Evolutionary conservation across 164 flowering plant genomes (phyloP).

Genomic region (Vitis labrusca): DNA sequence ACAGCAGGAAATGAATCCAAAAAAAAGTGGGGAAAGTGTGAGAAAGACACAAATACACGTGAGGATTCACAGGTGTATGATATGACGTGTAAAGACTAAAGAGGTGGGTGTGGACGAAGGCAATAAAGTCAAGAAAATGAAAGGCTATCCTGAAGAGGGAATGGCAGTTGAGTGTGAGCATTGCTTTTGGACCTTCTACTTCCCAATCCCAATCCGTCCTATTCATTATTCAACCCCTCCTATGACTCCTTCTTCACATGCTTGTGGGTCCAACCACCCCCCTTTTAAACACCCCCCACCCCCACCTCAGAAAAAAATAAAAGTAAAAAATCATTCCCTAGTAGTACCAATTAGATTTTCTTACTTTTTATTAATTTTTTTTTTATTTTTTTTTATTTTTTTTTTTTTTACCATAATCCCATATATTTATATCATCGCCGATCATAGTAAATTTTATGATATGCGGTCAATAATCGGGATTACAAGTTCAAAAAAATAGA

Average conservation of each 20-base stretch:
- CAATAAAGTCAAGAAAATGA: slow-evolving; percentile 35
- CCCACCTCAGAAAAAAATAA: no score
- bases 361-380: no score
- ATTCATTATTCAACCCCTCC: neutral
- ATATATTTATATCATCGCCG: no score
- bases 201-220: neutral
- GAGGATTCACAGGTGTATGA: slow-evolving; percentile 14
- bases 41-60: slow-evolving; percentile 8
- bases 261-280: slow-evolving; percentile 8
- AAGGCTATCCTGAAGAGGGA: slow-evolving; percentile 21
- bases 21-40: neutral
- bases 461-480: no score
- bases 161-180: slow-evolving; percentile 4
- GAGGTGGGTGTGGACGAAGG: slow-evolving; percentile 14
- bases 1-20: no score
- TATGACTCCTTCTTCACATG: slow-evolving; percentile 7
- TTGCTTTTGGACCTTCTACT: slow-evolving; percentile 2
- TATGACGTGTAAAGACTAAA: neutral
- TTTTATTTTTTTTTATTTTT: no score
- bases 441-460: no score
- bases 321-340: no score
- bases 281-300: no score
- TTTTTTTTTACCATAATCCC: no score
- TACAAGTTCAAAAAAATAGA: no score
- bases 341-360: no score